phyloP scores from a whole-genome alignment of 352 stramenopile species.

The Phytophthora vignae region DNA sequence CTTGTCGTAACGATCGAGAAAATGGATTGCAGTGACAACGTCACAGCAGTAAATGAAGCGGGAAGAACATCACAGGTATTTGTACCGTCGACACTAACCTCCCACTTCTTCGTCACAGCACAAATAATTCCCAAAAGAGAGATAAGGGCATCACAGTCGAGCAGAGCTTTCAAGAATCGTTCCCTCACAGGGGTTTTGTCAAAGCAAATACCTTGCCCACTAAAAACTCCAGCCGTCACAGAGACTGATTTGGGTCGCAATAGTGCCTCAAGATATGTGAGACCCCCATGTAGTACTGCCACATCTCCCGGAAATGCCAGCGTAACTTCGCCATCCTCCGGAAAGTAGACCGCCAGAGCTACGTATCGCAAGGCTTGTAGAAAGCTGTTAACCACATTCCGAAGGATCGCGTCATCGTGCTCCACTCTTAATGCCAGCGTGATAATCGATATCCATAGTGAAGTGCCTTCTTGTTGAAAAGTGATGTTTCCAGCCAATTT shows the following conservation, averaged over 20 bases:
- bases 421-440: conserved; percentile 41
- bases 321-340: conserved; percentile 29
- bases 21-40: conserved; percentile 29
- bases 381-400: conserved; percentile 60
- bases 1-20: conserved; percentile 22
- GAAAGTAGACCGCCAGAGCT: conserved; percentile 50
- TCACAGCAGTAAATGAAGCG: conserved; percentile 4
- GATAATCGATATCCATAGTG: conserved; percentile 52
- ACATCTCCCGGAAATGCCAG: conserved; percentile 36
- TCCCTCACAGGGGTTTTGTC: conserved; percentile 24
- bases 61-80: background rate
- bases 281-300: conserved; percentile 31
- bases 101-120: conserved; percentile 28
- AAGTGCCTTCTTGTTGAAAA: conserved; percentile 47
- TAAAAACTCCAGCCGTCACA: background rate
- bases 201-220: background rate
- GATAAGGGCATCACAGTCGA: conserved; percentile 53
- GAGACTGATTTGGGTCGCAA: conserved; percentile 17
- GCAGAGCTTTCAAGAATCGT: conserved; percentile 41
- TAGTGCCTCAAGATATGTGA: conserved; percentile 40
- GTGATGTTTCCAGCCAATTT: conserved; percentile 37
- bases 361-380: conserved; percentile 64
- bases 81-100: background rate
- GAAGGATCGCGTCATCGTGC: conserved; percentile 47
- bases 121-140: conserved; percentile 57